phyloP scores from a whole-genome alignment of 192 early-diverging fungal species.

The Coemansia interrupta region DNA sequence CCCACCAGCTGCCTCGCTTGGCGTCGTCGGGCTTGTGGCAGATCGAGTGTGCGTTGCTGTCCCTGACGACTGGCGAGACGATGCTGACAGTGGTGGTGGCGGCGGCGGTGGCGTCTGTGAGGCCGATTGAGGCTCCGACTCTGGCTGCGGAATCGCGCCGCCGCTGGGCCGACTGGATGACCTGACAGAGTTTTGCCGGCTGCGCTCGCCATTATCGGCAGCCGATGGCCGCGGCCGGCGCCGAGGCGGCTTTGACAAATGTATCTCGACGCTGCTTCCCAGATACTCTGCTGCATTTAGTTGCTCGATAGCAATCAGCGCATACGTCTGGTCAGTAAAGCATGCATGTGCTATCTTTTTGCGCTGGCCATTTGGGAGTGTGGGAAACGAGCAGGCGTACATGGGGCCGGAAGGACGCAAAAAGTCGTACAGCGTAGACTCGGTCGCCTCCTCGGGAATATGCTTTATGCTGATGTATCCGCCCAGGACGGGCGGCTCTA shows the following conservation, averaged over 20 bases:
- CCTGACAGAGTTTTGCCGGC: not conserved
- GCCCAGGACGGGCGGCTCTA: constrained; percentile 30
- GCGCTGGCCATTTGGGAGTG: constrained; percentile 13
- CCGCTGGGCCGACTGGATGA: not conserved
- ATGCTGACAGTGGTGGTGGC: not conserved
- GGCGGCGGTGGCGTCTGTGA: not conserved
- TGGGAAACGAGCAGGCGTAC: constrained; percentile 44
- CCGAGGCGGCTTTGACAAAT: constrained; percentile 18
- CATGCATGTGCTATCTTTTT: constrained; percentile 40
- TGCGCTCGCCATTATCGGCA: constrained; percentile 3
- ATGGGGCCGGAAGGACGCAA: constrained; percentile 47
- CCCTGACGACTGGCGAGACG: constrained; percentile 8
- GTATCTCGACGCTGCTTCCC: constrained; percentile 38
- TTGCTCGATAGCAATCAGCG: constrained; percentile 42
- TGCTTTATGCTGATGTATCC: constrained; percentile 46
- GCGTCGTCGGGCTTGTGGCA: constrained; percentile 11
- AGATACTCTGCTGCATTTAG: constrained; percentile 47
- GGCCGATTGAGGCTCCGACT: not conserved
- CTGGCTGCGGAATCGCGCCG: not conserved
- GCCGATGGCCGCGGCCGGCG: constrained; percentile 20
- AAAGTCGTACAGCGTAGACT: constrained; percentile 38
- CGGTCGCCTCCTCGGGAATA: constrained; percentile 44
- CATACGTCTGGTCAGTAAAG: constrained; percentile 32
- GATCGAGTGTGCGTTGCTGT: constrained; percentile 3
- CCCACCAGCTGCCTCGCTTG: constrained; percentile 3